Conservation (phyloP, 108 stramenopile genomes). For the Fistulifera solaris region DNA sequence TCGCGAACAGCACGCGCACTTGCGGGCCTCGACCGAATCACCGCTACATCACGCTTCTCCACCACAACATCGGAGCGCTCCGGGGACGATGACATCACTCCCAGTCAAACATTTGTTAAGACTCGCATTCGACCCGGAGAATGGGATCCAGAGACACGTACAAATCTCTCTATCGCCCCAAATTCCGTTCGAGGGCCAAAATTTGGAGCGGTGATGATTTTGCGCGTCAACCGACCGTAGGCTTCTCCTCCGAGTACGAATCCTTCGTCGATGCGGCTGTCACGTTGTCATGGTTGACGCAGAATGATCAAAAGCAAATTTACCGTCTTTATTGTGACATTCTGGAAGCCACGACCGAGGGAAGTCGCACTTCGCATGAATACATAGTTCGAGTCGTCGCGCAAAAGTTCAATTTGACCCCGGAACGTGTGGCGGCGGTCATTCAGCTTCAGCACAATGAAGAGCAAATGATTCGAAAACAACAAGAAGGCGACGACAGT, state of each 20-base stretch:
- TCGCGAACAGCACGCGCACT: too few relatives aligned
- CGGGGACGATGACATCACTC: neutral
- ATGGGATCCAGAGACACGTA: slow-evolving; percentile 2
- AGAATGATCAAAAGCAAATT: slow-evolving; percentile 38
- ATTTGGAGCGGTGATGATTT: neutral
- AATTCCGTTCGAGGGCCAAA: neutral
- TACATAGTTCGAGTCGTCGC: slow-evolving; percentile 67
- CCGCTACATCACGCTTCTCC: too few relatives aligned
- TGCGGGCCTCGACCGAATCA: too few relatives aligned
- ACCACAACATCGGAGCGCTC: too few relatives aligned
- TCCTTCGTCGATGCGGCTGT: slow-evolving; percentile 62
- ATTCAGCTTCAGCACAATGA: slow-evolving; percentile 76
- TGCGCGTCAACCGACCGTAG: slow-evolving; percentile 27
- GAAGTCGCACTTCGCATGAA: slow-evolving; percentile 67
- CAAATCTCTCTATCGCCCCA: neutral
- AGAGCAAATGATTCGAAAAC: slow-evolving; percentile 28
- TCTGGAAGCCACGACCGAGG: slow-evolving; percentile 30
- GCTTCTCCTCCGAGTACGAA: slow-evolving; percentile 56
- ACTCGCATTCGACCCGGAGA: slow-evolving; percentile 1
- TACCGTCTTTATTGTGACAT: slow-evolving; percentile 56
- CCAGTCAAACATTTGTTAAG: neutral
- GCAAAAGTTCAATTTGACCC: slow-evolving; percentile 59
- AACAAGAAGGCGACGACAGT: neutral
- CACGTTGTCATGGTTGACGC: slow-evolving; percentile 56
- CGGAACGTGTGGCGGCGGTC: slow-evolving; percentile 58